Base-by-base conservation (phyloP, 768 basidiomycete species). In the Sarcodon aspratus region DNA sequence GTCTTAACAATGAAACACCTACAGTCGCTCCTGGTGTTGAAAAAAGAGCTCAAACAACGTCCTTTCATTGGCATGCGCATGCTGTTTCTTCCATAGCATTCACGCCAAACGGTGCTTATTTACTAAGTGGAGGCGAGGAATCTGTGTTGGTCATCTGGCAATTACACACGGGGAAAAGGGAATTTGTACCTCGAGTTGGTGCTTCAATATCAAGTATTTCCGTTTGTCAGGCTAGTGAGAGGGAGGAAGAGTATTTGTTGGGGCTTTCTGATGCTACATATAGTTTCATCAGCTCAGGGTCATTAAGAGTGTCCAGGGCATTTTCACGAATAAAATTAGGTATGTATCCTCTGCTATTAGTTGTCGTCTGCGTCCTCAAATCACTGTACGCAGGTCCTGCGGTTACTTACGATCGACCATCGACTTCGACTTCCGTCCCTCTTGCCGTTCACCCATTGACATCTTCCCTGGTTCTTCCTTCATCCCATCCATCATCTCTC, bases 101-200 rank as follows among this genome's bases (percentile, higher is more conserved):
- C 63, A 88, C 92, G 0, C 66, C 82, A 10, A 93, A 95, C 55
- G 96, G 96, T 10, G 85, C 91, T 7, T 95, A 96, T 62, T 66
- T 99, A 13, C 66, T 98, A 44, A 94, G 88, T 52, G 95, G 92
- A 53, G 96, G 96, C 42, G 91, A 96, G 63, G 96, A 98, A 63
- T 78, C 86, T 33, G 95, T 97, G 9, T 66, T 99, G n/a, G 94
- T 98, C 36, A 84, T 95, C 50, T 99, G 96, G 96, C 91, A 96
- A 60, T 63, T 99, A 37, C 83, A 90, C 54, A 80, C 84, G 0
- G 87, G 88, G 5, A 87, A 81, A 63, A 84, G 82, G 61, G 93
- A 96, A 62, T 98, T 90, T 60, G 78, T 98, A 1, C 93, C 96
- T 33, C 80, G 96, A 46, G 72, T 98, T 9, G 94, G 95, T 13